Evolutionary conservation across 305 asterid species (phyloP).

Genomic region (Fraxinus dipetala): DNA sequence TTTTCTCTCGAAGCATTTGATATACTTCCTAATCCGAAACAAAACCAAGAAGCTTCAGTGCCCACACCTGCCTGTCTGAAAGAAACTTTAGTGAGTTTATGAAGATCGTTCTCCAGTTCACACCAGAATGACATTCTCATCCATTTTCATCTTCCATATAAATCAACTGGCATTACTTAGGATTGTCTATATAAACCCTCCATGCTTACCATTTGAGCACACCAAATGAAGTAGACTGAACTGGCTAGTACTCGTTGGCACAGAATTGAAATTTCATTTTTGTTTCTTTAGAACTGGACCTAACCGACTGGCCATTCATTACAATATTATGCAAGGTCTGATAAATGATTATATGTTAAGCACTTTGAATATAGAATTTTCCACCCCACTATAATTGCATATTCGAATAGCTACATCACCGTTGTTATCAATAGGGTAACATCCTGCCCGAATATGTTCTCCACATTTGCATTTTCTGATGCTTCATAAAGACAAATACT

Average conservation of each 20-base stretch:
- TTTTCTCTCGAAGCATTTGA: not conserved
- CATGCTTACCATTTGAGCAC: not conserved
- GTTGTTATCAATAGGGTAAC: not conserved
- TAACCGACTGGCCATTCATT: not conserved
- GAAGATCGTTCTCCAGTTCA: not conserved
- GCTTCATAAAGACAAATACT: not conserved
- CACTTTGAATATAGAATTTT: not conserved
- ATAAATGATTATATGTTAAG: not conserved
- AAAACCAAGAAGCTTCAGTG: not conserved
- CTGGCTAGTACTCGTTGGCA: not conserved
- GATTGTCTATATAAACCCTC: not conserved
- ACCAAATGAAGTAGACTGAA: not conserved
- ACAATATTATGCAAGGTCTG: not conserved
- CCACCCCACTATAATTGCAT: not conserved
- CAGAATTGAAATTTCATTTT: not conserved
- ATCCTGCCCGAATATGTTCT: not conserved
- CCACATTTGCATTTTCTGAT: not conserved
- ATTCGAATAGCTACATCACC: not conserved
- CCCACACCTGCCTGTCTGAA: not conserved
- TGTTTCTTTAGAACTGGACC: not conserved
- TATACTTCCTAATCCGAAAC: not conserved
- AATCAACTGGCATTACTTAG: not conserved
- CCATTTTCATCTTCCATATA: not conserved
- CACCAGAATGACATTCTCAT: not conserved
- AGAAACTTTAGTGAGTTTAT: not conserved